Evolutionary conservation across 176 grass and related monocot genomes (phyloP), one percentile per base, ranked within the genome.

Genomic region (Lolium perenne): DNA sequence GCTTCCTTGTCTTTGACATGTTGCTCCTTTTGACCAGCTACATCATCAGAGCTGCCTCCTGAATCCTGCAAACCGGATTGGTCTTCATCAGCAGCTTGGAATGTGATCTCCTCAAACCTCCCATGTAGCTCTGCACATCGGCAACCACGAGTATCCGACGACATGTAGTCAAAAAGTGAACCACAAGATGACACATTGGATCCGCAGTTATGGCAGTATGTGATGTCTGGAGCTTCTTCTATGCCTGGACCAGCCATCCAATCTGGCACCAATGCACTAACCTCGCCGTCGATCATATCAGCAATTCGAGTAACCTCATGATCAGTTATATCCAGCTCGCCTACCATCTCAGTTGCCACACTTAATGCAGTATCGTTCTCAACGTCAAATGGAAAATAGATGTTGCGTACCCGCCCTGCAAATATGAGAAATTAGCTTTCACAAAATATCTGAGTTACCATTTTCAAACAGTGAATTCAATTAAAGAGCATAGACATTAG

Each of bases 291-390:
- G 32, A 98, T 98, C 95, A 98, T 98, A 21, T 95, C 95, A 38
- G 95, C 95, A 53, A 98, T 95, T 85, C 87, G 84, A 47, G 93
- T 95, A 74, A 95, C 95, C 86, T 98, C 95, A 82, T 98, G 91
- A 47, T 98, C 91, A 10, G 89, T 98, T 71, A 98, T 98, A 84
- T 98, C 91, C 66, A 98, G 85, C 83, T 98, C 95, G 2, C 87
- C 87, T 38, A 98, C 93, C 91, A 98, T 98, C 74, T 98, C 95
- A 9, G 93, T 93, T 54, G 95, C 93, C 0, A 98, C 95, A 25
- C 91, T 93, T 46, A 98, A 46, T 74, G 95, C 93, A 1, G 95
- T 95, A 82, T 98, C 95, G 0, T 85, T 85, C 79, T 98, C 95
- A 29, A 86, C 45, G 38, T 98, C 89, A 38, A 98, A 98, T 8